Evolutionary conservation across 208 protist species (phyloP), one percentile per base, ranked within the genome.

Genomic region (Trypanosoma lewisi): DNA sequence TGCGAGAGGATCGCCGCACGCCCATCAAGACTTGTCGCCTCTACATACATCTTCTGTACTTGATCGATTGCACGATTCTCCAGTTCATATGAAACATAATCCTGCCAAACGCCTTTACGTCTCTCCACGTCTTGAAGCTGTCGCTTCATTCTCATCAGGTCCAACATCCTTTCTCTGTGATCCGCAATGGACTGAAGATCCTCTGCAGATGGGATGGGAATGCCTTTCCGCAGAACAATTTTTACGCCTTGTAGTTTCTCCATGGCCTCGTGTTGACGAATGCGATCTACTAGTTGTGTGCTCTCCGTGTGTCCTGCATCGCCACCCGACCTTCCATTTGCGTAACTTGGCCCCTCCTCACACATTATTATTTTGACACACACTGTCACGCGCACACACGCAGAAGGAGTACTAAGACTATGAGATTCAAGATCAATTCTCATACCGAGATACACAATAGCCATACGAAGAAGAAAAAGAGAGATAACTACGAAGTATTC

Each of bases 61-160:
- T 21, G 2, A 0, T 33, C 21, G 16, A 63, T 12, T 0, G 6
- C 23, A 42, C 17, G 17, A 33, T 8, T 47, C 23, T 37, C 12
- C 33, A 44, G 67, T 28, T 67, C 53, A 45, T 61, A 67, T 2
- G 67, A 67, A 54, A 73, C 33, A 51, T 57, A 62, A 31, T 39
- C 34, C 6, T 36, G 16, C 58, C 58, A 73, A 4, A 41, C 50
- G 7, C 30, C 60, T 30, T 21, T 55, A 8, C 37, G 58, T 12
- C 67, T 52, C 16, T 56, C 53, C 5, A 39, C 41, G 16, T 48
- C 31, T 30, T 48, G 53, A 0, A 73, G 31, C 11, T 45, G 67
- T 33, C 44, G 19, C 19, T 57, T 16, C 23, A 61, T 8, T 25
- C 11, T 60, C 34, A 56, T 47, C 50, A 56, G 51, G 2, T 53